Conservation (phyloP, 305 asterid species). For the Fraxinus latifolia region DNA sequence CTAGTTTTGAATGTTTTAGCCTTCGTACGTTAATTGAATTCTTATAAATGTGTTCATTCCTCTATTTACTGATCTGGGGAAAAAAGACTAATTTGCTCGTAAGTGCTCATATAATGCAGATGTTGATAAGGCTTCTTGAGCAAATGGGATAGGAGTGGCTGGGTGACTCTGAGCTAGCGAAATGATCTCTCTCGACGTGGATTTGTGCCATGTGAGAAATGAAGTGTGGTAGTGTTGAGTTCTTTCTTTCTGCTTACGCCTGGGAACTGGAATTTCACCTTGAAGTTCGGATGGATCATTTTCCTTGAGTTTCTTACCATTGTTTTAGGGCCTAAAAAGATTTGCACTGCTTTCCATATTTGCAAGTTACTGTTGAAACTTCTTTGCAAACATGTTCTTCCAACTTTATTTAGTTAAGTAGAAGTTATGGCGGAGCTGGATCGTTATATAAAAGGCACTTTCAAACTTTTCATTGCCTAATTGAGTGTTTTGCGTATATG, state of each 20-base stretch:
- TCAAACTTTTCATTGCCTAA: background rate
- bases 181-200: background rate
- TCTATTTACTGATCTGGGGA: background rate
- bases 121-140: slow-evolving; percentile 18
- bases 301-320: background rate
- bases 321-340: background rate
- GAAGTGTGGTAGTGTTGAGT: slow-evolving; percentile 1
- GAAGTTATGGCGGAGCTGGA: background rate
- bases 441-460: background rate
- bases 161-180: background rate
- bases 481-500: background rate
- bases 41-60: background rate
- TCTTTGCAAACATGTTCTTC: background rate
- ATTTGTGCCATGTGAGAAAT: background rate
- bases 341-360: background rate
- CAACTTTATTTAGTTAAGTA: background rate
- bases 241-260: background rate
- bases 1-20: background rate
- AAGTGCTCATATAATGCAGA: background rate
- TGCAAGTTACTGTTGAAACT: background rate
- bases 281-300: background rate
- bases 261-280: background rate
- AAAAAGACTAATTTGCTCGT: background rate
- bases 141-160: slow-evolving; percentile 6
- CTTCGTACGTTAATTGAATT: background rate